Percentiles rank a stretch among this genome's conserved stretches.
Conservation (phyloP, 1,284 basidiomycete genomes). For the Microbotryomycetes sp. region DNA sequence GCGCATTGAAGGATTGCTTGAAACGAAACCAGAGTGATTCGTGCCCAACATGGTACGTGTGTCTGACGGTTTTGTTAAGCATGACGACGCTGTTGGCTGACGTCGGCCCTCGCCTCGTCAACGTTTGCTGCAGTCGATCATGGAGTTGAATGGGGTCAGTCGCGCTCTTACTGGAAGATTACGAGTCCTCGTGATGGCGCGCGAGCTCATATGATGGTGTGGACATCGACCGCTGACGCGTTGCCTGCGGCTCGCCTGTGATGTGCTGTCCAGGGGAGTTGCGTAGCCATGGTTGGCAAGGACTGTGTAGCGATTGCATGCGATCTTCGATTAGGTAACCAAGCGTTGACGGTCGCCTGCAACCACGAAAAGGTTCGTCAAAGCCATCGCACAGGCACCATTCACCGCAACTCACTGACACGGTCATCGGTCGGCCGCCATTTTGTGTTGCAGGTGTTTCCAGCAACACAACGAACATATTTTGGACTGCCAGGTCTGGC, state of each 20-base stretch:
- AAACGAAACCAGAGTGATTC: no score
- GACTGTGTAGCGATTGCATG: slow-evolving; percentile 98
- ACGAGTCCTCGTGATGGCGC: no score
- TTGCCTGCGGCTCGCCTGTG: no score
- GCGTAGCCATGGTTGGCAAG: slow-evolving; percentile 98
- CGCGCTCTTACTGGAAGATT: no score
- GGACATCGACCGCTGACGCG: not conserved
- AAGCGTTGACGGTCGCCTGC: slow-evolving; percentile 77
- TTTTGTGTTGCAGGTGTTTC: slow-evolving; percentile 64
- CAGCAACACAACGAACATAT: slow-evolving; percentile 86
- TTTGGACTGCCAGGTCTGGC: slow-evolving; percentile 89
- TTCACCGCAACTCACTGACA: no score
- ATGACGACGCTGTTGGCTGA: not conserved
- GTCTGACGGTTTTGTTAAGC: not conserved
- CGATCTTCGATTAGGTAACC: slow-evolving; percentile 86
- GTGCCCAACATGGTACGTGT: not conserved
- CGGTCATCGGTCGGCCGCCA: not conserved
- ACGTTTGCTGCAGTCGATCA: slow-evolving; percentile 27
- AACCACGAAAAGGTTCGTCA: slow-evolving; percentile 83
- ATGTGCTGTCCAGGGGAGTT: slow-evolving; percentile 61
- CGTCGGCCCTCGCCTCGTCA: not conserved
- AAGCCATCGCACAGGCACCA: no score
- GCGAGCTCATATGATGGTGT: not conserved
- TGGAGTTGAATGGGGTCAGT: slow-evolving; percentile 33
- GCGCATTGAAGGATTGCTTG: no score